These are phyloP conservation scores for Trypanosoma platydactyli DNA, from an alignment of 208 protist genomes.

Conservation along the genomic window DNA sequence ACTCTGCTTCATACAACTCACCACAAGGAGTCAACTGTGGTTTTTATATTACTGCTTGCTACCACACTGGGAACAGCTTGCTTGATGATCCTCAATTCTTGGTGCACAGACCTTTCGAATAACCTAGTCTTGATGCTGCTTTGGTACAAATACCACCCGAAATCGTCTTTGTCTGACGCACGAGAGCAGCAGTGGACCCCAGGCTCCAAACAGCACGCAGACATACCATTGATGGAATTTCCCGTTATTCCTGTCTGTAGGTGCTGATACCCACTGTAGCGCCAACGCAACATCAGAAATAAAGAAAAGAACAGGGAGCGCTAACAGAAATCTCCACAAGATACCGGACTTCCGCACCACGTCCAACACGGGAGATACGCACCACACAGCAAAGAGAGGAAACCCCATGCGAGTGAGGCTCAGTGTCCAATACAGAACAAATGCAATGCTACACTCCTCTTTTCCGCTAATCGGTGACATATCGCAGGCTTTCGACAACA, in stretches of 20 bases:
- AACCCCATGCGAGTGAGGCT: constrained; percentile 42
- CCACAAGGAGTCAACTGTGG: not conserved
- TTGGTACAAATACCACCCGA: constrained; percentile 23
- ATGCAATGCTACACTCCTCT: constrained; percentile 70
- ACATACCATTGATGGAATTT: constrained; percentile 15
- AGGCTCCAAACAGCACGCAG: constrained; percentile 24
- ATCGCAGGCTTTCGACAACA: constrained; percentile 62
- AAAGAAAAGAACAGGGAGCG: constrained; percentile 35
- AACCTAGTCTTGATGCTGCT: constrained; percentile 40
- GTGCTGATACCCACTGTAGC: not conserved
- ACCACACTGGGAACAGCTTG: not conserved
- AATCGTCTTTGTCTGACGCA: constrained; percentile 42
- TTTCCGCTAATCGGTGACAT: constrained; percentile 31
- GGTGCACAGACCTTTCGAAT: too few relatives aligned
- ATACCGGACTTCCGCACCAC: constrained; percentile 28
- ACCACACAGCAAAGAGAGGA: constrained; percentile 65
- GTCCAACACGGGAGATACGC: constrained; percentile 60
- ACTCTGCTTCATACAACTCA: not conserved
- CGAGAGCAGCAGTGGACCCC: constrained; percentile 29
- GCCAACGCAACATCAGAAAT: constrained; percentile 25
- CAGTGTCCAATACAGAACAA: constrained; percentile 71
- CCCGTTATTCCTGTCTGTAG: not conserved
- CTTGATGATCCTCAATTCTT: too few relatives aligned
- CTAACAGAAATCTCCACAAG: constrained; percentile 43
- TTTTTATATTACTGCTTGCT: too few relatives aligned